Evolutionary conservation across 2,329 filamentous ascomycete genomes (phyloP), one percentile per base, ranked within the genome.

Genomic region (Penicillium sp.): DNA sequence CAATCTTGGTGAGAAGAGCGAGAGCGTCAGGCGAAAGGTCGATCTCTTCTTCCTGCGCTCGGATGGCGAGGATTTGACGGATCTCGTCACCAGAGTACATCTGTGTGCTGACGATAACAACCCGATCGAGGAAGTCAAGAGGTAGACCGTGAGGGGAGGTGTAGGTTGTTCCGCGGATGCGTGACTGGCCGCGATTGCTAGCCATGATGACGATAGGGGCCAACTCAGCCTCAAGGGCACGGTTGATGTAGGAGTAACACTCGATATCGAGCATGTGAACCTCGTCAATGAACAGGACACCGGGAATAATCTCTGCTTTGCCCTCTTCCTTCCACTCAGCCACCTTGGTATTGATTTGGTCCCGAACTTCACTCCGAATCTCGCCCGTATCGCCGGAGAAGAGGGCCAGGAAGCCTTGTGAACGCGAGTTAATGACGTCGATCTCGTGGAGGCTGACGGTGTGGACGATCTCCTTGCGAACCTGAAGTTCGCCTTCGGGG

Each of bases 211-310:
- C 92, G 63, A 99, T 92, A 39, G 94, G 94, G 1, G 94, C 92
- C 33, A 99, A 84, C 69, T 97, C 92, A 59, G 92, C 91, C 77
- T 99, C 94, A 44, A 99, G 82, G 0, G 94, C 94, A 51, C 94
- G 90, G 81, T 99, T 99, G 82, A 99, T 89, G 81, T 96, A 99
- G 44, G 92, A 95, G 81, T 96, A 99, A 80, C 93, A 97, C 77
- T 99, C 94, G 63, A 97, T 97, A 74, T 99, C 94, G 57, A 99
- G 89, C 93, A 99, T 97, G 81, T 99, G 94, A 5, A 99, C 93
- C 79, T 99, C 94, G 70, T 99, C 94, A 70, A 99, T 96, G 81
- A 99, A 99, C 8, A 99, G 81, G 8, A 99, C 94, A 45, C 94
- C 94, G 0, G 94, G 94, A 0, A 99, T 92, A 53, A 99, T 97